Evolutionary conservation across 805 yeast genomes (phyloP).

Genomic region (Barnettozyma vustinii): DNA sequence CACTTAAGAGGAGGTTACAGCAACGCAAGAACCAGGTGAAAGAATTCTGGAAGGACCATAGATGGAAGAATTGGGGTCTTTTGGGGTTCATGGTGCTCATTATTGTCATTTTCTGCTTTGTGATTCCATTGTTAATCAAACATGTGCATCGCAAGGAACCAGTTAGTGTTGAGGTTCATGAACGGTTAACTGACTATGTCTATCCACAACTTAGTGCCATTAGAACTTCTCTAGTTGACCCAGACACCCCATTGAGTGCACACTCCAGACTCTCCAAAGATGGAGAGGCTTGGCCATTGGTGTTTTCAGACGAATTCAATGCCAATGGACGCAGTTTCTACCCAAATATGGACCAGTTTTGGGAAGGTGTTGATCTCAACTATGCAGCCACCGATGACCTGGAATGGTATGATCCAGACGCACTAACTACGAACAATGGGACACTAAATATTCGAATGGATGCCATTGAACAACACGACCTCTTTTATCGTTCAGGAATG

Average conservation of each 20-base stretch:
- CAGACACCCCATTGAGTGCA: slow-evolving; percentile 59
- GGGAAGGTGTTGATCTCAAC: slow-evolving; percentile 38
- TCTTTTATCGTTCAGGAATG: slow-evolving; percentile 44
- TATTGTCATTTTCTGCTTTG: slow-evolving; percentile 3
- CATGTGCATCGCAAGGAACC: slow-evolving; percentile 5
- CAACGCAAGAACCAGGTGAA: slow-evolving; percentile 1
- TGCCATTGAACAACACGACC: slow-evolving; percentile 36
- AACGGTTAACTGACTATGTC: slow-evolving; percentile 42
- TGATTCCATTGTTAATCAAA: slow-evolving; percentile 2
- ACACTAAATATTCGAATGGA: slow-evolving; percentile 36
- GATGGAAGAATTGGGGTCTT: slow-evolving; percentile 7
- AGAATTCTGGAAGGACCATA: slow-evolving; percentile 3
- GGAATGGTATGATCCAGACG: slow-evolving; percentile 51
- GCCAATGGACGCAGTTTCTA: slow-evolving; percentile 44
- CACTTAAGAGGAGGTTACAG: neutral
- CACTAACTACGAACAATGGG: slow-evolving; percentile 37
- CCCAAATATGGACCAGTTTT: slow-evolving; percentile 44
- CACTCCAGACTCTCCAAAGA: slow-evolving; percentile 30
- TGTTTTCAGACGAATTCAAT: slow-evolving; percentile 45
- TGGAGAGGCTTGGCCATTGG: slow-evolving; percentile 37
- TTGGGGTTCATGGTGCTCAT: neutral
- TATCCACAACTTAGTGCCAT: slow-evolving; percentile 56
- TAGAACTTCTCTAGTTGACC: slow-evolving; percentile 58
- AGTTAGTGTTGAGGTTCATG: slow-evolving; percentile 24
- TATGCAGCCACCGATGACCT: slow-evolving; percentile 44